Evolutionary conservation across 306 rosid genomes (phyloP).

Genomic region (Datisca glomerata): DNA sequence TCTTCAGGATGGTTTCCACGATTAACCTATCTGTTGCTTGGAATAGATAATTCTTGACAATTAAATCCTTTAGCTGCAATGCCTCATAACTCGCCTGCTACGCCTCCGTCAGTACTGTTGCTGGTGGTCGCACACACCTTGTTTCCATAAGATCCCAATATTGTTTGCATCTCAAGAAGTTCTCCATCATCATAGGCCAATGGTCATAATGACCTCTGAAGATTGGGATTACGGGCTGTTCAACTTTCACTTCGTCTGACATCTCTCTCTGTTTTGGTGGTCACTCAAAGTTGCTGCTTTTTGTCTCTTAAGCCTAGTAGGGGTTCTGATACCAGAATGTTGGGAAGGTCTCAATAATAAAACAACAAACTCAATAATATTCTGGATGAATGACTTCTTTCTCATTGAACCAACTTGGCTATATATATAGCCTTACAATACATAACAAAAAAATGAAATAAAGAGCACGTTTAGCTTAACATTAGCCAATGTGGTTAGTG

Average conservation of each 20-base stretch:
- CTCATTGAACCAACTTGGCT: no score
- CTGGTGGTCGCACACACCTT: conserved; percentile 1
- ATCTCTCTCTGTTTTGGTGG: conserved; percentile 1
- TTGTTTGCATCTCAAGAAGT: background rate
- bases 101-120: background rate
- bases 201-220: conserved; percentile 9
- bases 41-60: conserved; percentile 7
- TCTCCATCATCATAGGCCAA: conserved; percentile 8
- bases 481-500: no score
- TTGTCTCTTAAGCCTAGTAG: background rate
- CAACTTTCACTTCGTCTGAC: background rate
- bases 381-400: no score
- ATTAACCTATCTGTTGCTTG: no score
- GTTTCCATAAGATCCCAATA: background rate
- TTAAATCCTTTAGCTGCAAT: background rate
- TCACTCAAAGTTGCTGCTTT: background rate
- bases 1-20: no score
- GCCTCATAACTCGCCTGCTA: background rate
- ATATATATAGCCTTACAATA: no score
- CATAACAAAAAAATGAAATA: conserved; percentile 2
- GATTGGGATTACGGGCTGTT: conserved; percentile 4
- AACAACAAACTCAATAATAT: conserved; percentile 2
- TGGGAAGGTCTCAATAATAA: no score
- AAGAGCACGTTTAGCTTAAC: no score
- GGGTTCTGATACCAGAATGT: background rate